Conservation (phyloP, 257 asterid genomes). For the Solanum infundibuliforme region DNA sequence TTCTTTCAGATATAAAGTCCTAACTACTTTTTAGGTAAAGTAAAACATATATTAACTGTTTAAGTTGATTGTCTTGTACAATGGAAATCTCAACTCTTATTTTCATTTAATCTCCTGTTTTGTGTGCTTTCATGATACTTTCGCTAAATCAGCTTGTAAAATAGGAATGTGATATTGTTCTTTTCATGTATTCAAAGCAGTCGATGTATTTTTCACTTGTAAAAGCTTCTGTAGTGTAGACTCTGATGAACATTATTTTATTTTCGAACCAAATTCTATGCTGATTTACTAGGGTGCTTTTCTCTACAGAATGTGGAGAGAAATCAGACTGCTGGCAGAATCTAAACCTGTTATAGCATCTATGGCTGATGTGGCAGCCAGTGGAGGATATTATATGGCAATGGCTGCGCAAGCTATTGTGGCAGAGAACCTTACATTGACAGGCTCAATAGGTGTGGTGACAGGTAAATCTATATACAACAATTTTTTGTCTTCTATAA, state of each 20-base stretch:
- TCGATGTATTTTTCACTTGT: background rate
- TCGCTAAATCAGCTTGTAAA: background rate
- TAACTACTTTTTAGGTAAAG: background rate
- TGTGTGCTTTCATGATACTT: background rate
- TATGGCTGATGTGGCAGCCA: slow-evolving; percentile 99
- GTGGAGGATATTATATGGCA: slow-evolving; percentile 99
- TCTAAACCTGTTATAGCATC: slow-evolving; percentile 88
- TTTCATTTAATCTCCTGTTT: background rate
- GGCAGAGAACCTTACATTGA: slow-evolving; percentile 84
- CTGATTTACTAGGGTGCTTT: background rate
- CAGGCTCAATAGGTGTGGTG: slow-evolving; percentile 98
- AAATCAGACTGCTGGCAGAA: slow-evolving; percentile 83
- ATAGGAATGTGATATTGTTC: background rate
- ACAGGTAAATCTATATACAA: slow-evolving; percentile 43
- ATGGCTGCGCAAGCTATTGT: slow-evolving; percentile 84
- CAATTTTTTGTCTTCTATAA: background rate
- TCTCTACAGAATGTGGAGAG: slow-evolving; percentile 94
- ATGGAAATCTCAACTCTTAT: background rate
- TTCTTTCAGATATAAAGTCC: background rate
- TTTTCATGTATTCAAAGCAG: background rate
- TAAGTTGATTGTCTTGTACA: background rate
- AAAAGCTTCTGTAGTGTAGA: background rate
- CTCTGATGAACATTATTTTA: background rate
- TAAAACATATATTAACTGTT: background rate
- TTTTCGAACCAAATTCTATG: background rate